Evolutionary conservation across 169 alveolate genomes (phyloP).

Genomic region (Eimeria mitis): DNA sequence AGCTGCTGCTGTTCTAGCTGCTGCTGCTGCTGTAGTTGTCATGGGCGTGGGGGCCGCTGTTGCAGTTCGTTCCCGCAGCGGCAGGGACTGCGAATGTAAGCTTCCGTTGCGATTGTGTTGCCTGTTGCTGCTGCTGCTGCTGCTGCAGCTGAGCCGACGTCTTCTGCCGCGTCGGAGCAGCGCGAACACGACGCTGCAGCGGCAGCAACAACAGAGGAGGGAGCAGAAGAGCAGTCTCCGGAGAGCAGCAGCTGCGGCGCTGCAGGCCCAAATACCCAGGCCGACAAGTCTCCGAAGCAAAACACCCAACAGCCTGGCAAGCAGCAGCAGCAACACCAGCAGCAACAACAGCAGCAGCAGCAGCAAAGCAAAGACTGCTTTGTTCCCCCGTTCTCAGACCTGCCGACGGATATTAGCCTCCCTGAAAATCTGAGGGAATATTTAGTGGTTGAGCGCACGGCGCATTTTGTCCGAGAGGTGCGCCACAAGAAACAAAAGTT

Average conservation of each 20-base stretch:
- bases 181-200: conserved; percentile 20
- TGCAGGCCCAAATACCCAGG: not conserved
- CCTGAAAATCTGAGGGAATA: conserved; percentile 66
- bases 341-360: not conserved
- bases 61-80: not conserved
- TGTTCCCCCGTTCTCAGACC: conserved; percentile 54
- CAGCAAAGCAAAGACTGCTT: not conserved
- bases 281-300: not conserved
- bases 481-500: not conserved
- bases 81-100: not conserved
- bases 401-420: conserved; percentile 16
- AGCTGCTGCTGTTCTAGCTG: not conserved
- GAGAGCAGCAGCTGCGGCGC: conserved; percentile 7
- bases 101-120: not conserved
- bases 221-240: not conserved
- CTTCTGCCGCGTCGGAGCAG: conserved; percentile 9
- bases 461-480: conserved; percentile 79
- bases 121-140: conserved; percentile 1
- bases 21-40: not conserved
- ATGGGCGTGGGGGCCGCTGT: not conserved
- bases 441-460: conserved; percentile 79
- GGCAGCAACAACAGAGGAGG: conserved; percentile 16
- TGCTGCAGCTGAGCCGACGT: not conserved
- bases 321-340: not conserved
- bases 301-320: not conserved